Percentiles rank a stretch among this genome's conserved stretches.
phyloP scores from a whole-genome alignment of 2,329 filamentous ascomycete genomes.

The Didymella arachidicola region DNA sequence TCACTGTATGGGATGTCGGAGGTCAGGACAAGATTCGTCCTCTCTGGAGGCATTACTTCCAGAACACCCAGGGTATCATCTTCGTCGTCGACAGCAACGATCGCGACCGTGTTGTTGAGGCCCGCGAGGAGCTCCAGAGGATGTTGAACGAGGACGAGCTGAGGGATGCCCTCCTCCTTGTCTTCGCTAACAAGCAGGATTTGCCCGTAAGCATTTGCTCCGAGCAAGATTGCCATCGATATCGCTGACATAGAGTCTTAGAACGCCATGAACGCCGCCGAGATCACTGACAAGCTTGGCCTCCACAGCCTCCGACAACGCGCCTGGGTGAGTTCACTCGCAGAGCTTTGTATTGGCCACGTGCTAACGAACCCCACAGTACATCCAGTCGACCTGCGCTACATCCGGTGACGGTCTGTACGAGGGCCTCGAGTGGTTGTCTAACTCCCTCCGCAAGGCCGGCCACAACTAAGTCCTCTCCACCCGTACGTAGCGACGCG shows the following conservation, averaged over 20 bases:
- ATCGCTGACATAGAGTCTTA: slow-evolving; percentile 50
- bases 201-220: slow-evolving; percentile 68
- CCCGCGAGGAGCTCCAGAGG: slow-evolving; percentile 89
- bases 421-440: slow-evolving; percentile 82
- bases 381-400: slow-evolving; percentile 99
- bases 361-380: slow-evolving; percentile 59
- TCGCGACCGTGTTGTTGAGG: slow-evolving; percentile 89
- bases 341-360: slow-evolving; percentile 5
- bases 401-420: slow-evolving; percentile 99
- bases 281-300: slow-evolving; percentile 99
- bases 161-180: slow-evolving; percentile 90
- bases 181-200: slow-evolving; percentile 99
- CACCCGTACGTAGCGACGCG: slow-evolving; percentile 34
- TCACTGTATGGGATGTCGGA: slow-evolving; percentile 99
- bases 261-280: slow-evolving; percentile 99
- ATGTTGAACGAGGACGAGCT: slow-evolving; percentile 99
- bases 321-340: slow-evolving; percentile 81
- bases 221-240: neutral
- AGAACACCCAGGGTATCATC: slow-evolving; percentile 95
- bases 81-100: slow-evolving; percentile 98
- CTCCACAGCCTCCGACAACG: slow-evolving; percentile 99
- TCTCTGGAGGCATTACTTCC: slow-evolving; percentile 96
- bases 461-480: slow-evolving; percentile 55
- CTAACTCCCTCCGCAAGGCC: slow-evolving; percentile 63
- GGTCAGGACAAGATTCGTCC: slow-evolving; percentile 99